Evolutionary conservation across 352 stramenopile genomes (phyloP), one percentile per base, ranked within the genome.

Genomic region (Phytophthora foliorum): DNA sequence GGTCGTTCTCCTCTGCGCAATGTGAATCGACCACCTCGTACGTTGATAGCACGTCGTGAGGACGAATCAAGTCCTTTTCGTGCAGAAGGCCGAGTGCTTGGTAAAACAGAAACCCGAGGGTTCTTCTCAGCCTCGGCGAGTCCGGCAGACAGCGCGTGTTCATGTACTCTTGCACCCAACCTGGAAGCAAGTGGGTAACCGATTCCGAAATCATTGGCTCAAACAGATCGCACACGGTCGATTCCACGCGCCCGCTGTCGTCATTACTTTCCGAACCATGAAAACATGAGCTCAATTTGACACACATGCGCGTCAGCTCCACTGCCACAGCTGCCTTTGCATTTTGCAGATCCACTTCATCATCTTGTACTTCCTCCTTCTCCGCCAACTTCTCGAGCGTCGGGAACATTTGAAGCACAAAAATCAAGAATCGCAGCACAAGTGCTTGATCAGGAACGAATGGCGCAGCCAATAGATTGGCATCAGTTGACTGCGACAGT

Each of bases 301-400:
- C 70, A 53, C 80, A 88, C 39, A 89, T 24, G 8, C 72, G 68
- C 19, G 87, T 64, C 22, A 92, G 49, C 41, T 93, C 87, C 24
- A 77, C 71, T n/a, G 71, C 77, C 13, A 92, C 57, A 0, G 78
- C 61, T 27, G 74, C 69, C 29, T 86, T 85, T 9, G 81, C 77
- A n/a, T 49, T 67, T 27, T 67, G 64, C 8, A 91, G 53, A 25
- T 86, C 81, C 16, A 89, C 78, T 77, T 91, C 81, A 25, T 93
- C 80, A 38, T 93, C 85, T 65, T 82, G 83, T 16, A 93, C 54
- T 54, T 91, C 78, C n/a, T 91, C 82, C 22, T 81, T 86, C 46
- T 89, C 82, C 10, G 77, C 74, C 9, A 89, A 72, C 6, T 61
- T 55, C 19, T 92, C 68, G 5, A 92, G 74, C 42, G 58, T 74